These are phyloP conservation scores for Ceratocystiopsis brevicomis DNA, from an alignment of 2,329 filamentous ascomycete species.

Conservation along the genomic window DNA sequence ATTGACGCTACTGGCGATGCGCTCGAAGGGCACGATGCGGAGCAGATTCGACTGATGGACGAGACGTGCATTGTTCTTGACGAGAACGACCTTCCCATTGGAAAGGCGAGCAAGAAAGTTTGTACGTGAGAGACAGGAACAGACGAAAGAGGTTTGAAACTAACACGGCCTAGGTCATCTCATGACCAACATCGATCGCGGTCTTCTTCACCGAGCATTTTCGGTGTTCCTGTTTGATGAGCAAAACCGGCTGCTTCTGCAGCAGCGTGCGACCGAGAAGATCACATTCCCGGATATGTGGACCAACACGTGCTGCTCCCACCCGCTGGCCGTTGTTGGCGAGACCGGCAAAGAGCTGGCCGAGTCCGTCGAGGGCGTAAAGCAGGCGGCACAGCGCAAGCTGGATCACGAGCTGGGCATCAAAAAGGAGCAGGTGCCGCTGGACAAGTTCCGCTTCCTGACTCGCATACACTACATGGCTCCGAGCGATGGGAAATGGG, in stretches of 20 bases:
- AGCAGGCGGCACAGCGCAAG: constrained; percentile 82
- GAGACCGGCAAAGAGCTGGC: constrained; percentile 74
- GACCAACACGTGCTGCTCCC: constrained; percentile 99
- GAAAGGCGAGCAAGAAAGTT: constrained; percentile 92
- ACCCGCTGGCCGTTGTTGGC: constrained; percentile 76
- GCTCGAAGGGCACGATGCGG: constrained; percentile 81
- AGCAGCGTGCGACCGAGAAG: constrained; percentile 90
- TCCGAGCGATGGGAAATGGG: constrained; percentile 93
- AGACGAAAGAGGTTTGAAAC: not conserved
- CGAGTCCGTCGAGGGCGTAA: constrained; percentile 68
- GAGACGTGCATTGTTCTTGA: constrained; percentile 96
- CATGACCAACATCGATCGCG: constrained; percentile 96
- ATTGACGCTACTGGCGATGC: constrained; percentile 52
- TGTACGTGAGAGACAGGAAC: constrained; percentile 40
- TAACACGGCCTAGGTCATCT: constrained; percentile 50
- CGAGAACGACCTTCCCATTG: constrained; percentile 79
- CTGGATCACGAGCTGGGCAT: constrained; percentile 91
- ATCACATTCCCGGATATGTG: constrained; percentile 99
- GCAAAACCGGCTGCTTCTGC: constrained; percentile 77
- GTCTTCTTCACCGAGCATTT: constrained; percentile 89
- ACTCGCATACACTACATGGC: constrained; percentile 98
- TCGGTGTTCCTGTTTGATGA: constrained; percentile 96
- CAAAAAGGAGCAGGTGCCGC: constrained; percentile 66
- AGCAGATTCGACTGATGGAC: constrained; percentile 96
- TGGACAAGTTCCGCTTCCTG: constrained; percentile 83